These are phyloP conservation scores for Phytopythium cucurbitacearum DNA, from an alignment of 352 stramenopile species.

Conservation along the genomic window DNA sequence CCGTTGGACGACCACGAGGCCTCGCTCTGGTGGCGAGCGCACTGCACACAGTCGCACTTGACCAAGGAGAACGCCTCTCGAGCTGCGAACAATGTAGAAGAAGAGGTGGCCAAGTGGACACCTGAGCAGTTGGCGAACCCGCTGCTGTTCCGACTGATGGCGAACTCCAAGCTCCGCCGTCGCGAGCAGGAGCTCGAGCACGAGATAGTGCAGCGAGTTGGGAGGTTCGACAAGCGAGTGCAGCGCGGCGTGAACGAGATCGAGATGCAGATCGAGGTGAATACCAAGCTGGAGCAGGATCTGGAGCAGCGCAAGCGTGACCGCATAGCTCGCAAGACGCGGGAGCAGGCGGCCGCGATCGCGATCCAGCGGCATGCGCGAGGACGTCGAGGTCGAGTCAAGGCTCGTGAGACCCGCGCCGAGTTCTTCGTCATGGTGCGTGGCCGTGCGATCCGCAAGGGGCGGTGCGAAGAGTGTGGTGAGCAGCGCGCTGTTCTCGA, in stretches of 20 bases:
- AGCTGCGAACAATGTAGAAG: neutral
- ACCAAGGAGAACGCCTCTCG: slow-evolving; percentile 18
- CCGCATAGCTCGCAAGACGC: slow-evolving; percentile 22
- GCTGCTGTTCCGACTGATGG: slow-evolving; percentile 34
- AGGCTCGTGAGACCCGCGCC: slow-evolving; percentile 38
- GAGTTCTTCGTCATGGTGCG: slow-evolving; percentile 71
- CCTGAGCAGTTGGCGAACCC: slow-evolving; percentile 46
- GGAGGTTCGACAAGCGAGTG: slow-evolving; percentile 16
- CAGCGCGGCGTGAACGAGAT: slow-evolving; percentile 43
- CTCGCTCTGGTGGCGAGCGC: slow-evolving; percentile 56
- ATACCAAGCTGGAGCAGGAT: slow-evolving; percentile 47
- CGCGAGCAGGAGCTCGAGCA: slow-evolving; percentile 12
- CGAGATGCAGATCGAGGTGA: slow-evolving; percentile 48
- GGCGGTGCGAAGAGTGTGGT: slow-evolving; percentile 69
- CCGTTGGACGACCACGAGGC: slow-evolving; percentile 25
- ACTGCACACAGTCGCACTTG: slow-evolving; percentile 48
- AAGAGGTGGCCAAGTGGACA: slow-evolving; percentile 22
- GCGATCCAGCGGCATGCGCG: slow-evolving; percentile 51
- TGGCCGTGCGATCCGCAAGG: slow-evolving; percentile 58
- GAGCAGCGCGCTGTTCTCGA: slow-evolving; percentile 61
- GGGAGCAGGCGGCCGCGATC: slow-evolving; percentile 32
- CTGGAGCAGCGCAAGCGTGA: slow-evolving; percentile 19
- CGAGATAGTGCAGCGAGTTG: slow-evolving; percentile 18
- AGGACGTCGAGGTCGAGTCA: slow-evolving; percentile 31
- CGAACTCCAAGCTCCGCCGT: slow-evolving; percentile 8